Percentiles rank a stretch among this genome's conserved stretches.
These are phyloP conservation scores for Saitozyma sp. DNA, from an alignment of 768 basidiomycete species.

Conservation along the genomic window DNA sequence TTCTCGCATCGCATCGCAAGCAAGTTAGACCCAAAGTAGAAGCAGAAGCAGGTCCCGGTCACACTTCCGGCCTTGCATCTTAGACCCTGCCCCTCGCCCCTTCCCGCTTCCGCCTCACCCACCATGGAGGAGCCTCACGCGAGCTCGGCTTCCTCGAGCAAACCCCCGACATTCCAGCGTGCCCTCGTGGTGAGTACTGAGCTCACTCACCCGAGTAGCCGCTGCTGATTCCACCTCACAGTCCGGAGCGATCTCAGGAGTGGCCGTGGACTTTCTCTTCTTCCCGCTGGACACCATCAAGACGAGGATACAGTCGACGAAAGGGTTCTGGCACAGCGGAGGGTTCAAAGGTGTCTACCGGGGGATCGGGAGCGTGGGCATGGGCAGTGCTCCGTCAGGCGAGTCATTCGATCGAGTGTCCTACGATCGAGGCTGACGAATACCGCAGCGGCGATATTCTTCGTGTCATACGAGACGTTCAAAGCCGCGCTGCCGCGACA, in stretches of 20 bases:
- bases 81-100: too few relatives aligned
- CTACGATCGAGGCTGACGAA: constrained; percentile 6
- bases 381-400: constrained; percentile 97
- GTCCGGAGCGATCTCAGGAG: constrained; percentile 89
- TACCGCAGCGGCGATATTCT: constrained; percentile 84
- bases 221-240: constrained; percentile 42
- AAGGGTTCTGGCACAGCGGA: constrained; percentile 81
- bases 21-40: too few relatives aligned
- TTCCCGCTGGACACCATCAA: constrained; percentile 97
- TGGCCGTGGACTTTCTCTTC: constrained; percentile 90
- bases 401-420: constrained; percentile 21
- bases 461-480: constrained; percentile 86
- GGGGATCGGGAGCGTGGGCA: constrained; percentile 88
- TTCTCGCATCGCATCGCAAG: too few relatives aligned
- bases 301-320: constrained; percentile 84
- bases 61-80: too few relatives aligned
- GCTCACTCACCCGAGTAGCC: background rate
- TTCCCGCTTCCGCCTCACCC: background rate
- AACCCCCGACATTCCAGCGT: constrained; percentile 31
- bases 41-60: too few relatives aligned
- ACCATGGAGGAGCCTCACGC: constrained; percentile 21
- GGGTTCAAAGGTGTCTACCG: constrained; percentile 90
- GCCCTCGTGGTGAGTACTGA: constrained; percentile 32
- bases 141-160: constrained; percentile 8
- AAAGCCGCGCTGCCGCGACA: constrained; percentile 72